These are phyloP conservation scores for Aegilops longissima DNA, from an alignment of 176 grass and related monocot species.

Conservation along the genomic window DNA sequence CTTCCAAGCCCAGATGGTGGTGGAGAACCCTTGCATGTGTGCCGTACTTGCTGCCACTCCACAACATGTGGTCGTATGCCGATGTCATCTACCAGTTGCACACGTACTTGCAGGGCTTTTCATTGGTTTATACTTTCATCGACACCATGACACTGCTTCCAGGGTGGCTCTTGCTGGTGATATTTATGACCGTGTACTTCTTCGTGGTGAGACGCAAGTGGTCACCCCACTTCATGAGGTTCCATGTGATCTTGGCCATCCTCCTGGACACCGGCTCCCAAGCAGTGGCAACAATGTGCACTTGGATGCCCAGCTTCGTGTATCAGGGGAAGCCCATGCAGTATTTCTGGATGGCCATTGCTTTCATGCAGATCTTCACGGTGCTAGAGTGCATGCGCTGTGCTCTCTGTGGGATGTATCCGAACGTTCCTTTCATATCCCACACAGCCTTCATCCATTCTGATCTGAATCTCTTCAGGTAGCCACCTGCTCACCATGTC, in stretches of 20 bases:
- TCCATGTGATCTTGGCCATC: conserved; percentile 85
- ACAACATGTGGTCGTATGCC: conserved; percentile 86
- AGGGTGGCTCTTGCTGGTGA: conserved; percentile 68
- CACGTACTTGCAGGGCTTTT: conserved; percentile 65
- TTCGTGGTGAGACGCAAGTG: conserved; percentile 78
- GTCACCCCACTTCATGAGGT: conserved; percentile 85
- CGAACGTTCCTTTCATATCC: conserved; percentile 74
- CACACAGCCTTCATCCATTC: conserved; percentile 87
- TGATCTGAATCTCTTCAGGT: conserved; percentile 79
- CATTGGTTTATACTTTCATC: conserved; percentile 69
- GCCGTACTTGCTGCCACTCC: conserved; percentile 89
- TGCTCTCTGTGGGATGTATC: conserved; percentile 71
- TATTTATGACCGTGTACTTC: conserved; percentile 77
- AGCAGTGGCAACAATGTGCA: conserved; percentile 73
- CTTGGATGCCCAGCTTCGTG: conserved; percentile 72
- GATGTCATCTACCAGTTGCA: conserved; percentile 82
- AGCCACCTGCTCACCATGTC: conserved; percentile 14
- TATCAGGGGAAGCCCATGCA: conserved; percentile 65
- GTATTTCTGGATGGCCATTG: conserved; percentile 76
- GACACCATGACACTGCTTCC: conserved; percentile 79
- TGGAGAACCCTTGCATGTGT: conserved; percentile 79
- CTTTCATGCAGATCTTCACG: conserved; percentile 69
- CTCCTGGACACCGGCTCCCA: conserved; percentile 83
- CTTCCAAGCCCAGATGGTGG: conserved; percentile 94
- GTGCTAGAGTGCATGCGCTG: conserved; percentile 87